Evolutionary conservation across 1,284 basidiomycete species (phyloP).

Genomic region (Hymenochaete sp.): DNA sequence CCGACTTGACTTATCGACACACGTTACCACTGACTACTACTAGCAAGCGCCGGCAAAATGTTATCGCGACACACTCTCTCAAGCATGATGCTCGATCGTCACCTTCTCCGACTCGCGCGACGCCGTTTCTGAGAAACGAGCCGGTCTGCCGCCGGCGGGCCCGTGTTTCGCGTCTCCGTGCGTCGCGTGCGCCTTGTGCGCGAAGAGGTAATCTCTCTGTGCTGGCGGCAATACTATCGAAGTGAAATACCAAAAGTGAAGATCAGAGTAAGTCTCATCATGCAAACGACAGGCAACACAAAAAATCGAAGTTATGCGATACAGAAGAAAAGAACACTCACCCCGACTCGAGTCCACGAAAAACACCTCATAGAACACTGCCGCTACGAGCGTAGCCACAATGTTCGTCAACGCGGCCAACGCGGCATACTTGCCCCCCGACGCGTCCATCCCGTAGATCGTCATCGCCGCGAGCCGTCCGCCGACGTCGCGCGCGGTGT

Average conservation of each 20-base stretch:
- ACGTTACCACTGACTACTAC: no score
- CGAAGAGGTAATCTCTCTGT: constrained; percentile 19
- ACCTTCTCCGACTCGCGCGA: constrained; percentile 13
- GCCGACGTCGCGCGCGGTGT: constrained; percentile 61
- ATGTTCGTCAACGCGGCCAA: constrained; percentile 59
- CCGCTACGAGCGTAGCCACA: constrained; percentile 39
- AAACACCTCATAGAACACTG: constrained; percentile 19
- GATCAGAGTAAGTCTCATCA: background rate
- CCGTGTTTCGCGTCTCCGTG: constrained; percentile 13
- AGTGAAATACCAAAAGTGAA: background rate
- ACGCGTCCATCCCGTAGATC: constrained; percentile 47
- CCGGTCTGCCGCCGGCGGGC: background rate
- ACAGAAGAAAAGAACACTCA: constrained; percentile 19
- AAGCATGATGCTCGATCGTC: constrained; percentile 9
- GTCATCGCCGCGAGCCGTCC: constrained; percentile 48
- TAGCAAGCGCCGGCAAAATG: no score
- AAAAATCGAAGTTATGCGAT: background rate
- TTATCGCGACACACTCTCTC: background rate
- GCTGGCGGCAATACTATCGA: constrained; percentile 19
- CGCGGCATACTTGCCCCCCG: constrained; percentile 52
- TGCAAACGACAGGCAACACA: background rate
- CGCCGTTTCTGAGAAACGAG: background rate
- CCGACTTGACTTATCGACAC: no score
- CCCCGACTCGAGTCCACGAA: constrained; percentile 41
- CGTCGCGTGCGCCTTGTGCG: constrained; percentile 20